A percentile compares a stretch with the other conserved stretches of the same genome.
phyloP scores from a whole-genome alignment of 1,139 yeast species.

The Geotrichum histeridarum region DNA sequence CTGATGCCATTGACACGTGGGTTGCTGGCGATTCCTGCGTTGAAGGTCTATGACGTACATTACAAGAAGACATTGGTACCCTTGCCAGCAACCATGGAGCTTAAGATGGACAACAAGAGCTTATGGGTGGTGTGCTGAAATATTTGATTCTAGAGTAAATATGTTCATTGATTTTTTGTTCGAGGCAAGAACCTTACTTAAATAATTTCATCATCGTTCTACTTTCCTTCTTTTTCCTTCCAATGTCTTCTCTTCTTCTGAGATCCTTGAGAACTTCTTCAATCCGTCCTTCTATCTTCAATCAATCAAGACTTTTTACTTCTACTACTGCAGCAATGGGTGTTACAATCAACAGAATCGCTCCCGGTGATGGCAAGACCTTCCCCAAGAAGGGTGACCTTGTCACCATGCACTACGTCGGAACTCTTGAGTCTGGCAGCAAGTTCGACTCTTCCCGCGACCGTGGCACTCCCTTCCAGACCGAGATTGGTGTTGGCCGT shows the following conservation, averaged over 20 bases:
- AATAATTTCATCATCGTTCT: neutral
- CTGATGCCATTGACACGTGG: constrained; percentile 30
- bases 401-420: constrained; percentile 85
- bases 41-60: constrained; percentile 59
- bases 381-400: constrained; percentile 83
- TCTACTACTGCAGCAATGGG: constrained; percentile 34
- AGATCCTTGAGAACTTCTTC: constrained; percentile 5
- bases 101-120: constrained; percentile 29
- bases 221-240: neutral
- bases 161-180: neutral
- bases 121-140: constrained; percentile 17
- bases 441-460: constrained; percentile 92
- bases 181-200: neutral
- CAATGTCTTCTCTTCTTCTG: constrained; percentile 1
- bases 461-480: constrained; percentile 91
- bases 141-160: constrained; percentile 1
- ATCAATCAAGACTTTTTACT: constrained; percentile 12
- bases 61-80: constrained; percentile 62
- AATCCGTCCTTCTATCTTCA: neutral
- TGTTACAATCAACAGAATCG: constrained; percentile 36
- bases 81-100: constrained; percentile 42
- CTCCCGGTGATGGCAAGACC: constrained; percentile 65
- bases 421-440: constrained; percentile 89
- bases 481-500: constrained; percentile 90
- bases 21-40: constrained; percentile 48